Conservation (phyloP, 148 eudicot species). For the Chenopodium quinoa region DNA sequence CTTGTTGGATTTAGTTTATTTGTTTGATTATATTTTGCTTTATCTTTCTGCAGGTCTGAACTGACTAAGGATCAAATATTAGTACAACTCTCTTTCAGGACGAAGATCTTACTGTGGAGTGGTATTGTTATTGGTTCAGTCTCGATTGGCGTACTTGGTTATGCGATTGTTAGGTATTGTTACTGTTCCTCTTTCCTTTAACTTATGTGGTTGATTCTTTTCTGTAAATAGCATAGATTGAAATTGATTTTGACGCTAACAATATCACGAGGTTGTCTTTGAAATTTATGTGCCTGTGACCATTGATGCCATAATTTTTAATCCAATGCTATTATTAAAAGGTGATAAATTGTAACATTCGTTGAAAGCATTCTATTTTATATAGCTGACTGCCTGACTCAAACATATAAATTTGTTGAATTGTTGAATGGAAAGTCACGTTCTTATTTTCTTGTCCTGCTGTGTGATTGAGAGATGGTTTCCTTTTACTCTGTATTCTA, state of each 20-base stretch:
- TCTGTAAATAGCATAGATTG: not conserved
- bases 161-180: conserved; percentile 58
- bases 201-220: not conserved
- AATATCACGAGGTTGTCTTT: too few relatives aligned
- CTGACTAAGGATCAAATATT: conserved; percentile 78
- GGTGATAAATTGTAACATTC: not conserved
- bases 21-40: not conserved
- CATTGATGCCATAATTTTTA: not conserved
- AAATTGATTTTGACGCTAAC: not conserved
- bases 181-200: not conserved
- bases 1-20: not conserved
- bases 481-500: too few relatives aligned
- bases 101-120: conserved; percentile 62
- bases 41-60: conserved; percentile 50
- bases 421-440: too few relatives aligned
- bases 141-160: conserved; percentile 68
- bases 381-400: too few relatives aligned
- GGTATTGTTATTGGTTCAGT: conserved; percentile 61
- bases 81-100: conserved; percentile 53
- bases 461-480: too few relatives aligned
- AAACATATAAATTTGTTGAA: too few relatives aligned
- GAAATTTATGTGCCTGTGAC: not conserved
- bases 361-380: not conserved
- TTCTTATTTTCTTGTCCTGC: too few relatives aligned
- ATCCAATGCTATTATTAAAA: not conserved